Evolutionary conservation across 2,329 filamentous ascomycete species (phyloP), one percentile per base, ranked within the genome.

Genomic region (Zasmidium citrigriseum): DNA sequence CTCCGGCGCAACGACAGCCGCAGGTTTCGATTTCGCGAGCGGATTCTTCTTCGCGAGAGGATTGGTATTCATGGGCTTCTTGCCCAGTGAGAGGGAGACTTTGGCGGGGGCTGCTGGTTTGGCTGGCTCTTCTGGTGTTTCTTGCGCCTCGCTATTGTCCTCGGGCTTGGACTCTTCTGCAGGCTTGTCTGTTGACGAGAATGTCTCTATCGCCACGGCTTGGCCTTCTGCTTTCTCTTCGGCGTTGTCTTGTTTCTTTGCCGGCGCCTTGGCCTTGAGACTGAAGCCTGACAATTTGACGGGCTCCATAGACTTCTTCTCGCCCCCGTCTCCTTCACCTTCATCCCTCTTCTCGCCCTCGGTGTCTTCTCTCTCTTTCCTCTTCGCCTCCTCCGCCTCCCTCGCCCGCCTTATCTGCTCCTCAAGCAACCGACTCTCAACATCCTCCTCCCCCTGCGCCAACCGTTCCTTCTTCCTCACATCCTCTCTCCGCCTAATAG

Each of bases 381-480:
- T 83, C 61, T 81, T 83, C 68, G 86, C 82, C 1, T 92, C 92
- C 57, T 57, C 63, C 24, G 84, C 83, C 61, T 82, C 83, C 67
- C 86, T 82, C 2, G 93, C 93, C 58, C 89, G 81, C 72, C 86
- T 85, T 50, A 98, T 90, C 80, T 98, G 95, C 70, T 91, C 89
- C 68, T 84, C 83, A 46, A 99, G 87, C 78, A 93, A 81, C 70
- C 84, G 86, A 75, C 93, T 89, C 76, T 98, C 93, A 50, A 91
- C 78, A 76, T 96, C 90, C 72, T 98, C 93, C 67, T 97, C 93
- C 1, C 92, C 91, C 66, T 90, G 90, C 68, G 97, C 93, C 74
- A 93, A 87, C 55, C 89, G 84, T 73, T 97, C 93, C 74, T 91
- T 93, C 71, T 88, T 87, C 65, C 88, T 80, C 50, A 97, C 81